A percentile compares a stretch with the other conserved stretches of the same genome.
Evolutionary conservation across 1,284 basidiomycete species (phyloP).

Genomic region (Heterobasidion occidentale): DNA sequence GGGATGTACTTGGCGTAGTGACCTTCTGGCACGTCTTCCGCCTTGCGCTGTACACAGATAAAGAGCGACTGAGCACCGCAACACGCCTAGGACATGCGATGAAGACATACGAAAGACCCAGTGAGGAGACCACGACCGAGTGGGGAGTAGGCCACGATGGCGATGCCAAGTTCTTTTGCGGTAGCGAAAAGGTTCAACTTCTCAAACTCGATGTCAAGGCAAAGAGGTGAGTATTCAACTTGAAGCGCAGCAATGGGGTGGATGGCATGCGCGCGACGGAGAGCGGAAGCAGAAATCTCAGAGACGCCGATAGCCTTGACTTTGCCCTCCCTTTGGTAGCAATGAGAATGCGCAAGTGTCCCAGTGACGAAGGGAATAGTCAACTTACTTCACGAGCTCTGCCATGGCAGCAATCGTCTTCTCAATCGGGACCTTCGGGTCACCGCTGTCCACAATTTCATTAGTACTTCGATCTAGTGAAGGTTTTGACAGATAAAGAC

Average conservation of each 20-base stretch:
- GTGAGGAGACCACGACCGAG: constrained; percentile 58
- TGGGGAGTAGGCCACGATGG: constrained; percentile 54
- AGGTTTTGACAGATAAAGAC: background rate
- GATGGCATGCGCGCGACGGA: constrained; percentile 52
- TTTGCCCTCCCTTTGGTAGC: constrained; percentile 21
- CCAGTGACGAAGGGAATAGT: background rate
- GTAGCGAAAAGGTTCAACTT: constrained; percentile 39
- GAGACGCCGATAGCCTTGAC: constrained; percentile 34
- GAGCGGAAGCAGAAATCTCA: constrained; percentile 32
- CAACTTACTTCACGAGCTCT: constrained; percentile 20
- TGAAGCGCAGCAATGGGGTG: constrained; percentile 58
- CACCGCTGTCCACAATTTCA: constrained; percentile 10
- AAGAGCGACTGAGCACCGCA: background rate
- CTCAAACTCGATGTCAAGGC: constrained; percentile 41
- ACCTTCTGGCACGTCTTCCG: background rate
- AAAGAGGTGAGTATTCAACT: constrained; percentile 45
- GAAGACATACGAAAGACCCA: constrained; percentile 23
- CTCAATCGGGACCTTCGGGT: constrained; percentile 22
- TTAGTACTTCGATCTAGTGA: background rate
- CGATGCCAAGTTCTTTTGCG: constrained; percentile 43
- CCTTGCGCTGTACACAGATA: background rate
- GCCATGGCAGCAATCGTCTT: constrained; percentile 23
- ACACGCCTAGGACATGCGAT: background rate
- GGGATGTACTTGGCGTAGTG: constrained; percentile 8
- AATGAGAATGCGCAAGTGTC: background rate